phyloP scores from a whole-genome alignment of 192 early-diverging fungal genomes.

The Coemansia sp. region DNA sequence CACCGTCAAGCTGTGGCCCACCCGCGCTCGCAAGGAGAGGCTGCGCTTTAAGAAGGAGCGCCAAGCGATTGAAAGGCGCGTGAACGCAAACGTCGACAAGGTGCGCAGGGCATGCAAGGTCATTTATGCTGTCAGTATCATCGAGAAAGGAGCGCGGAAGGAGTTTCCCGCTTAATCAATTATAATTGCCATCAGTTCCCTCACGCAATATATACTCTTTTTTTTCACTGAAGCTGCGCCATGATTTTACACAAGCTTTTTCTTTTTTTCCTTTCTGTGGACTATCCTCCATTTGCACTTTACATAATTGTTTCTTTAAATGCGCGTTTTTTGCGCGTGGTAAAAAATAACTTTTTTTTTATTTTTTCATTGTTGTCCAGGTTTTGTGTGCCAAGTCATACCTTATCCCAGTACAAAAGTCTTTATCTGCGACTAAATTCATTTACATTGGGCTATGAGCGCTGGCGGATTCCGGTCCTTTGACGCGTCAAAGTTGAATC shows the following conservation, averaged over 20 bases:
- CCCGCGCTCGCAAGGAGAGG: slow-evolving; percentile 61
- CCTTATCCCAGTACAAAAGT: background rate
- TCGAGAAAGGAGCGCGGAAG: slow-evolving; percentile 30
- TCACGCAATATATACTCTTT: no score
- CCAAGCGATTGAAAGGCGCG: slow-evolving; percentile 50
- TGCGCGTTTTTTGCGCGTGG: background rate
- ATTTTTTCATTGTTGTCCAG: background rate
- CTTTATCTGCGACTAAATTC: background rate
- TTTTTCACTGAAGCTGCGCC: no score
- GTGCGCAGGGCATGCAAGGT: slow-evolving; percentile 37
- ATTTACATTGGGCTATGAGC: slow-evolving; percentile 28
- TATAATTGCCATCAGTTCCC: no score
- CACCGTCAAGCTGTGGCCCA: slow-evolving; percentile 81
- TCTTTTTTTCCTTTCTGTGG: no score
- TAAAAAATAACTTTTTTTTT: background rate
- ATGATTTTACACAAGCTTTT: no score
- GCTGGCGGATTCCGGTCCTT: slow-evolving; percentile 36
- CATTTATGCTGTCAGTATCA: slow-evolving; percentile 39
- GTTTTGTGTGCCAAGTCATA: background rate
- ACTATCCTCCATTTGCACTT: no score
- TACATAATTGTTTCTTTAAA: no score
- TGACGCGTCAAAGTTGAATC: slow-evolving; percentile 29
- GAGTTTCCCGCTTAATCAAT: background rate
- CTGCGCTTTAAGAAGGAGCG: slow-evolving; percentile 58
- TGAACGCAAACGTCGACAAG: slow-evolving; percentile 45